Evolutionary conservation across 768 basidiomycete species (phyloP), one percentile per base, ranked within the genome.

Genomic region (Phanerodontia chrysosporium): DNA sequence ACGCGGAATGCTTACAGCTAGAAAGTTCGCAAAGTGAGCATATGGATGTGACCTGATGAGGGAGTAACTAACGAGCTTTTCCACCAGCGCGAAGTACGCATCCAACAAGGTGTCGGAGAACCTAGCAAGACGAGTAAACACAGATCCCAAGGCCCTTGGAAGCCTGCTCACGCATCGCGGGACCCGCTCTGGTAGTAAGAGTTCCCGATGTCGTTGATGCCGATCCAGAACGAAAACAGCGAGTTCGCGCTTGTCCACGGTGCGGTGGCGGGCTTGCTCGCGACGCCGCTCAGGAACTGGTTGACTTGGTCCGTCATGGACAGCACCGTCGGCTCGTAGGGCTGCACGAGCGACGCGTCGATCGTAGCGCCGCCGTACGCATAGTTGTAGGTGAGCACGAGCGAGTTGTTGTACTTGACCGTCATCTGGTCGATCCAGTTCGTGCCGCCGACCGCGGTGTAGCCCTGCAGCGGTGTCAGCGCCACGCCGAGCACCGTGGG

Each of bases 351-450:
- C 29, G 64, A 75, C 6, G 80, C 73, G 63, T 87, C 78, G 60
- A 87, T 86, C 28, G 85, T 86, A 24, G 85, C 87, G 28, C 83
- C 87, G 24, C 86, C 83, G 56, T 80, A 84, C 0, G 87, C 87
- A 60, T 82, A 83, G 72, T 88, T 83, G 69, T 84, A 89, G 0
- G 83, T 84, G 64, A 83, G 73, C 44, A 84, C 55, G 12, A 76
- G 66, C 7, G 83, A 81, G 42, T 72, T 77, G 74, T 86, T 87
- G 73, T 78, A 78, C 22, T 74, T 70, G 1, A 76, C 73, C 0
- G 83, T 83, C 57, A 76, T 72, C 58, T 76, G 78, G 64, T 83
- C 84, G 57, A 86, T 78, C 82, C 82, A 87, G 70, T 85, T 85
- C 36, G 74, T 73, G 7, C 83, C 83, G 6, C 82, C 81, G 21